Percentiles rank a stretch among this genome's conserved stretches.
Evolutionary conservation across 139 green algal species (phyloP).

Genomic region (Asterochloris sp.): DNA sequence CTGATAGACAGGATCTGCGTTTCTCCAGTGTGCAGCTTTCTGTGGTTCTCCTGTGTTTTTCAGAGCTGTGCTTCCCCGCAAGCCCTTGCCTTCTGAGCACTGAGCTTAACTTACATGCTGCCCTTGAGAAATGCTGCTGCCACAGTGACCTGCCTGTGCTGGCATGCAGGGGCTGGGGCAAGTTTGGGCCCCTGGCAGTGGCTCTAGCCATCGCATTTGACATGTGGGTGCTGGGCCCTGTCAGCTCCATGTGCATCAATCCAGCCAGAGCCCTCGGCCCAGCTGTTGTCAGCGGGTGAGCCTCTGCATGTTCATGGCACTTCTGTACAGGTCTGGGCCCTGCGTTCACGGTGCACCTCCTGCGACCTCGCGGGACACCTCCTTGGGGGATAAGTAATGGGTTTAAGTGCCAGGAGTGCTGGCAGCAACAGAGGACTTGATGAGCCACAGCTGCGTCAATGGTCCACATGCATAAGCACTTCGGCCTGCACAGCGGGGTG

Average conservation of each 20-base stretch:
- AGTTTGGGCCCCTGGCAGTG: conserved; percentile 18
- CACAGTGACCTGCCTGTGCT: background rate
- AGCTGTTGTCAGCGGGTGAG: conserved; percentile 25
- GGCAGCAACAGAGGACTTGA: too few species aligned
- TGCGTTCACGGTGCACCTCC: too few species aligned
- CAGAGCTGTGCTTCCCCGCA: too few species aligned
- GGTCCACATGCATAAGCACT: too few species aligned
- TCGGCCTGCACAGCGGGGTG: too few species aligned
- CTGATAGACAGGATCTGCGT: background rate
- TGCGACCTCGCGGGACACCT: too few species aligned
- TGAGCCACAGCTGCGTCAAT: too few species aligned
- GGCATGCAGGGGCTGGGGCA: conserved; percentile 6
- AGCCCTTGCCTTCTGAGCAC: too few species aligned
- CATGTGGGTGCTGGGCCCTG: conserved; percentile 28
- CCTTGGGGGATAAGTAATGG: too few species aligned
- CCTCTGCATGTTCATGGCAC: conserved; percentile 17
- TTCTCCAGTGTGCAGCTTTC: background rate
- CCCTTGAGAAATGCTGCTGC: background rate
- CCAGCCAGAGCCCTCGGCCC: conserved; percentile 31
- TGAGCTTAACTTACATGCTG: background rate
- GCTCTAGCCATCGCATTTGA: conserved; percentile 12
- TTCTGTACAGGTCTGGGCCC: too few species aligned
- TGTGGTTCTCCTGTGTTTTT: background rate
- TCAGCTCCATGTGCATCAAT: conserved; percentile 39
- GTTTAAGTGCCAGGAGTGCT: too few species aligned